Conservation (phyloP, 768 basidiomycete genomes). For the Imleria badia region DNA sequence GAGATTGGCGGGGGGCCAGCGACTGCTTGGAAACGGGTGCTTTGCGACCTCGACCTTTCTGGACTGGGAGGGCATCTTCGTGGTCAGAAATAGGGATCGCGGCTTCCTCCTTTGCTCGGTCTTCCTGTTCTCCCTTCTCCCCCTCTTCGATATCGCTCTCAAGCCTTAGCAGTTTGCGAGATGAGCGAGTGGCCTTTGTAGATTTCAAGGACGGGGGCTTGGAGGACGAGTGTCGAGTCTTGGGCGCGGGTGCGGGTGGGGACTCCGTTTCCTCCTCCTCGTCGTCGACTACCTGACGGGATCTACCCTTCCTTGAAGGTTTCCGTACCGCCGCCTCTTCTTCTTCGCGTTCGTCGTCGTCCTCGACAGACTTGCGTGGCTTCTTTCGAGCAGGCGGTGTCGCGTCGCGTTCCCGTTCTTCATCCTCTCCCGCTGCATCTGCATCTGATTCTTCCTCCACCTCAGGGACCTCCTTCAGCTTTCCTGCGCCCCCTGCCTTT, state of each 20-base stretch:
- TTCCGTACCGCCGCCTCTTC: slow-evolving; percentile 29
- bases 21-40: too few species aligned
- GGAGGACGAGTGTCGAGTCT: slow-evolving; percentile 16
- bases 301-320: slow-evolving; percentile 3
- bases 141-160: slow-evolving; percentile 29
- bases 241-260: slow-evolving; percentile 4
- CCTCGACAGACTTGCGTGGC: slow-evolving; percentile 43
- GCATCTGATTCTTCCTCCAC: slow-evolving; percentile 48
- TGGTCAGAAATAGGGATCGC: slow-evolving; percentile 21
- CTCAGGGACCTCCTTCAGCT: slow-evolving; percentile 54
- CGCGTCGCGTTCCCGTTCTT: slow-evolving; percentile 43
- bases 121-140: slow-evolving; percentile 8
- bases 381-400: slow-evolving; percentile 55
- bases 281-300: slow-evolving; percentile 5
- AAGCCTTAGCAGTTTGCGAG: slow-evolving; percentile 14
- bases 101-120: neutral
- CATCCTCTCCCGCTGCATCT: slow-evolving; percentile 29
- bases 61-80: slow-evolving; percentile 28
- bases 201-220: slow-evolving; percentile 19
- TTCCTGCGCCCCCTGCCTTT: slow-evolving; percentile 29
- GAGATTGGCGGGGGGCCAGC: neutral
- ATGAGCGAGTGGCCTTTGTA: slow-evolving; percentile 8
- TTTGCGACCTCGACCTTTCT: slow-evolving; percentile 10
- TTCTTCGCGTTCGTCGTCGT: slow-evolving; percentile 25
- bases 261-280: slow-evolving; percentile 13